Evolutionary conservation across 2,329 filamentous ascomycete species (phyloP), one percentile per base, ranked within the genome.

Genomic region (Daldinia sp.): DNA sequence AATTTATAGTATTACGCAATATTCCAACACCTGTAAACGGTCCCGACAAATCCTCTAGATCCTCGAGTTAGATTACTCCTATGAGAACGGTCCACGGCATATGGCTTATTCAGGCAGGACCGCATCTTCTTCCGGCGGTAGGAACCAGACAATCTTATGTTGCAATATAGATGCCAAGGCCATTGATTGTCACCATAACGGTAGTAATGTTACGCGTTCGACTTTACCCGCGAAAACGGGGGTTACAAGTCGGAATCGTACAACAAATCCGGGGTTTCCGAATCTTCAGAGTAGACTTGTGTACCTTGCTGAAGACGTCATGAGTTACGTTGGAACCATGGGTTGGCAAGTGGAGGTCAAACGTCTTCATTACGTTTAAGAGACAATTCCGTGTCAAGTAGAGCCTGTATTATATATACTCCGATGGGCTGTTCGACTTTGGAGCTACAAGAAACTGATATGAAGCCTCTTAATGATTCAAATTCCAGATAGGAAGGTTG

Each of bases 221-320:
- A 65, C 57, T 69, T 71, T 71, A 71, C 23, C 69, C 66, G 63
- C 44, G 18, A 44, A 53, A 15, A 42, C 63, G 63, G 53, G 66
- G 66, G 7, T 50, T 26, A 2, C n/a, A 53, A 54, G 20, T 59
- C 30, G 41, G 50, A 51, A 51, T 39, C 39, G 26, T 53, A 54
- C 7, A 51, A 44, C 12, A 42, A 54, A 37, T 60, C 23, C 46
- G 33, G 53, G 42, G 30, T 35, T 35, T 23, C 18, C 44, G 13
- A 18, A 15, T 26, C 10, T 53, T 20, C 1, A n/a, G 28, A n/a
- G 35, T n/a, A 44, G n/a, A 20, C 37, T 28, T 41, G 26, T 41
- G 6, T 60, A 12, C 41, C 50, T 63, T 37, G 9, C 44, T 30
- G 23, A 35, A 55, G 2, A n/a, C 35, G 28, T 50, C 46, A 50